A percentile compares a stretch with the other conserved stretches of the same genome.
Conservation (phyloP, 2,329 filamentous ascomycete species). For the Colletotrichum truncatum region DNA sequence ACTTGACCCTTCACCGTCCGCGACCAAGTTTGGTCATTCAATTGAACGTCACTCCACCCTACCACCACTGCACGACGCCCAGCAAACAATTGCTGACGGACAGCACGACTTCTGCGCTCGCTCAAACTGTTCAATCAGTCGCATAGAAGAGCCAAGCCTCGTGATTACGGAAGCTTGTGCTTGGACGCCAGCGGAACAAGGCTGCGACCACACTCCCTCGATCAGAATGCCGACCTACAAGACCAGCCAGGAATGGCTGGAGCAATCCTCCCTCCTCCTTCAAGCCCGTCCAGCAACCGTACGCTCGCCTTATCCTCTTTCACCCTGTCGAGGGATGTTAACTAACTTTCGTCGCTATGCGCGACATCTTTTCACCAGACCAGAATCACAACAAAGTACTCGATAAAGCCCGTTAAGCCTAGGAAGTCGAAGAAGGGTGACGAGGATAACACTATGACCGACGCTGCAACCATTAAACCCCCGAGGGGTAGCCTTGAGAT, state of each 20-base stretch:
- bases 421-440: conserved; percentile 37
- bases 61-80: neutral
- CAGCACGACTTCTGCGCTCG: neutral
- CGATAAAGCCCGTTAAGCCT: conserved; percentile 62
- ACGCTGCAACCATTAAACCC: conserved; percentile 48
- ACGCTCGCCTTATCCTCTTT: conserved; percentile 46
- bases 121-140: neutral
- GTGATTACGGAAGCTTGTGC: neutral
- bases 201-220: neutral
- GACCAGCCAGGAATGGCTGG: conserved; percentile 90
- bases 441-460: conserved; percentile 39
- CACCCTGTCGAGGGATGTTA: neutral
- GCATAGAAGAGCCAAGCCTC: neutral
- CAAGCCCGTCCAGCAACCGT: conserved; percentile 88
- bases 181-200: neutral
- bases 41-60: conserved; percentile 11
- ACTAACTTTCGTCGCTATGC: neutral
- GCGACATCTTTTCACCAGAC: conserved; percentile 64
- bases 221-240: conserved; percentile 79
- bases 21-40: neutral
- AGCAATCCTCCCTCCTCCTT: conserved; percentile 85
- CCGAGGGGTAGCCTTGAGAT: conserved; percentile 78
- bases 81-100: neutral
- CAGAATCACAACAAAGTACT: conserved; percentile 92
- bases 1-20: conserved; percentile 8